Evolutionary conservation across 106 monocot species (phyloP).

Genomic region (Hemerocallis citrina): DNA sequence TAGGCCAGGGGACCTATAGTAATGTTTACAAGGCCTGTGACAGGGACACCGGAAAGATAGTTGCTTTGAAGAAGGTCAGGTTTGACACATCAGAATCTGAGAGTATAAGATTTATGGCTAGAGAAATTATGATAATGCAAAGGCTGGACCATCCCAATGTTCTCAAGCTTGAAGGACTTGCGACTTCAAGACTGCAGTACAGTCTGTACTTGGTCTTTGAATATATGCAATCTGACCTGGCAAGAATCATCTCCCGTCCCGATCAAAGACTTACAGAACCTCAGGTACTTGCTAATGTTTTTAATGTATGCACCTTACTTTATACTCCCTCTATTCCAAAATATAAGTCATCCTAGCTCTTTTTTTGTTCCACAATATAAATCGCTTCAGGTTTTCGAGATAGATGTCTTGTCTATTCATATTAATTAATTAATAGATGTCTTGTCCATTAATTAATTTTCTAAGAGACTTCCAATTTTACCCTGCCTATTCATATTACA

Average conservation of each 20-base stretch:
- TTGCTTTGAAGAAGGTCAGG: constrained; percentile 33
- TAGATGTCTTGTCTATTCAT: too few species aligned
- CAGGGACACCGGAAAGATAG: constrained; percentile 36
- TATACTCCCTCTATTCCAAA: too few species aligned
- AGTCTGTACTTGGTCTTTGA: constrained; percentile 39
- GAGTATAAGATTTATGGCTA: constrained; percentile 41
- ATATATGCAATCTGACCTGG: constrained; percentile 34
- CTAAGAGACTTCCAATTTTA: too few species aligned
- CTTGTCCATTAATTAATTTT: too few species aligned
- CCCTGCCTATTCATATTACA: too few species aligned
- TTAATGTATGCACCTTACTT: too few species aligned
- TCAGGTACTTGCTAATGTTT: constrained; percentile 18
- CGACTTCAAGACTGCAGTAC: constrained; percentile 37
- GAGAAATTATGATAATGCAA: constrained; percentile 35
- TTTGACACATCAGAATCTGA: constrained; percentile 40
- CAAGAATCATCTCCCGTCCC: constrained; percentile 23
- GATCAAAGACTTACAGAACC: constrained; percentile 19
- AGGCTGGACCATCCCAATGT: constrained; percentile 37
- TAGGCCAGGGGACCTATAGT: constrained; percentile 41
- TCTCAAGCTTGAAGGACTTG: constrained; percentile 44
- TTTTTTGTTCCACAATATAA: too few species aligned
- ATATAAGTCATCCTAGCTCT: too few species aligned
- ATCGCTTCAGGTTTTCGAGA: too few species aligned
- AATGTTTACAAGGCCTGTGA: constrained; percentile 39
- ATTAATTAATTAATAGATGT: too few species aligned